Conservation (phyloP, 1,139 yeast genomes). For the Hansenula lynferdii region DNA sequence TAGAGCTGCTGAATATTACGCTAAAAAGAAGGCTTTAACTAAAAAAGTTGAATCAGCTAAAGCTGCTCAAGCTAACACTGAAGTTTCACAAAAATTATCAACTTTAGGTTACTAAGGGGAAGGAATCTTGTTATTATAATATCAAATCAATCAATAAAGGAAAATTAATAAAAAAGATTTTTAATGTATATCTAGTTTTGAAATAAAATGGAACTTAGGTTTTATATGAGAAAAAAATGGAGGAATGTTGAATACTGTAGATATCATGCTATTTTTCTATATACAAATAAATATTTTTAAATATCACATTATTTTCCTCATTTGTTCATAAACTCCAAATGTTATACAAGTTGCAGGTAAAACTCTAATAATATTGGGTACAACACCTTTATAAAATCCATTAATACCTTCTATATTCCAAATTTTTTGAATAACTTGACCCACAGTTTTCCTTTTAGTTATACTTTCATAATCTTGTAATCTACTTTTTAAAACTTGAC, state of each 20-base stretch:
- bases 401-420: constrained; percentile 42
- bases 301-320: constrained; percentile 20
- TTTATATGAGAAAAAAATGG: no score
- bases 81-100: constrained; percentile 78
- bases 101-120: constrained; percentile 85
- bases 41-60: constrained; percentile 87
- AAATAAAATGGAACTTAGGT: constrained; percentile 1
- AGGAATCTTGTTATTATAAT: no score
- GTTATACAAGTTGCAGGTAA: constrained; percentile 75
- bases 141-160: no score
- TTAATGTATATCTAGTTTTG: constrained; percentile 6
- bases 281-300: neutral
- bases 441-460: constrained; percentile 33
- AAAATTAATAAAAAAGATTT: neutral
- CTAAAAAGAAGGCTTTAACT: constrained; percentile 95
- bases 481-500: constrained; percentile 77
- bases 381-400: constrained; percentile 76
- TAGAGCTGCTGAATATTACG: constrained; percentile 98
- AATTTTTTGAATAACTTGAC: constrained; percentile 40
- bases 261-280: no score
- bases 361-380: constrained; percentile 56
- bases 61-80: constrained; percentile 62
- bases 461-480: constrained; percentile 50
- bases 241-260: no score
- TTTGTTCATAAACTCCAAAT: constrained; percentile 58